A percentile compares a stretch with the other conserved stretches of the same genome.
These are phyloP conservation scores for Malassezia dermatis DNA, from an alignment of 1,284 basidiomycete genomes.

Conservation along the genomic window DNA sequence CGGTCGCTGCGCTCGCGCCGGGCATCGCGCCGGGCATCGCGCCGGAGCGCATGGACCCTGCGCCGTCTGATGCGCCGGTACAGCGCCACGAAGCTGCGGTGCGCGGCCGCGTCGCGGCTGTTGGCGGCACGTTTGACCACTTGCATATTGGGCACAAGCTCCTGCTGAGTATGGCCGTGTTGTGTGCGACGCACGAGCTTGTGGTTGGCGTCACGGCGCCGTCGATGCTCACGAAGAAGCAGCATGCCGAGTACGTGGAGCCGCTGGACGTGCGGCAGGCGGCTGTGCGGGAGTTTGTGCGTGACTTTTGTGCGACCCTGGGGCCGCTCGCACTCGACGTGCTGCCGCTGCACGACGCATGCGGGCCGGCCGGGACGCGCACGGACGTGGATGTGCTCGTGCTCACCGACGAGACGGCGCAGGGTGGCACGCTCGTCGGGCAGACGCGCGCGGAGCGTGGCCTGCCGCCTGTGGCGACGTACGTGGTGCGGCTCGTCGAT, in stretches of 20 bases:
- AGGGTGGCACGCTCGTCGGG: constrained; percentile 34
- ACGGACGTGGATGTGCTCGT: constrained; percentile 31
- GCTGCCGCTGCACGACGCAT: constrained; percentile 35
- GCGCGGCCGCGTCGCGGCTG: constrained; percentile 25
- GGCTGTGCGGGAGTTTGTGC: constrained; percentile 32
- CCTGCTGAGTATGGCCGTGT: constrained; percentile 77
- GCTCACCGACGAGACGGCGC: constrained; percentile 40
- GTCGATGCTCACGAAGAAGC: constrained; percentile 63
- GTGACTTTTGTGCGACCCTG: constrained; percentile 21
- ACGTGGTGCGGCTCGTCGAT: constrained; percentile 37
- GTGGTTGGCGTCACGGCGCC: constrained; percentile 79
- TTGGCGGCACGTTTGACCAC: constrained; percentile 88
- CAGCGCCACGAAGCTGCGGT: background rate
- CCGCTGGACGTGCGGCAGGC: constrained; percentile 51
- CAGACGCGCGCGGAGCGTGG: constrained; percentile 26
- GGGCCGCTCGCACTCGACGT: constrained; percentile 23
- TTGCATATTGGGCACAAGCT: constrained; percentile 96
- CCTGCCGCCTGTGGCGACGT: constrained; percentile 22
- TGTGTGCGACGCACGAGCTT: constrained; percentile 66
- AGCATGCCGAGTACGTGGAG: constrained; percentile 63
- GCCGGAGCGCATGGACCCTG: background rate
- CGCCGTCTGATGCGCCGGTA: background rate
- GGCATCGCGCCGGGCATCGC: background rate
- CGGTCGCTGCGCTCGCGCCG: background rate
- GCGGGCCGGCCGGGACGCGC: constrained; percentile 40